Evolutionary conservation across 1,139 yeast genomes (phyloP).

Genomic region (Candida labiduridarum): DNA sequence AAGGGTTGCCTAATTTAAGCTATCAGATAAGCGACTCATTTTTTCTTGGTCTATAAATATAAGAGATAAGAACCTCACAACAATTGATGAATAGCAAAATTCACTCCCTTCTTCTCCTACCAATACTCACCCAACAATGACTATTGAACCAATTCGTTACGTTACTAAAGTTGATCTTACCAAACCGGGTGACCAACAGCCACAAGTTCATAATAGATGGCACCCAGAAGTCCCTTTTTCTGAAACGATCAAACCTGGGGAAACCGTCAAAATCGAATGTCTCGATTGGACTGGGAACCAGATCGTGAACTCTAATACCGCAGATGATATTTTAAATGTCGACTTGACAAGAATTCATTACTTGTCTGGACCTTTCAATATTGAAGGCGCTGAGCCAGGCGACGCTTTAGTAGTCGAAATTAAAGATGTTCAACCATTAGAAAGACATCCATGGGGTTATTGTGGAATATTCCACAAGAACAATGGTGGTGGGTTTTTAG

Average conservation of each 20-base stretch:
- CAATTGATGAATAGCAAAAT: background rate
- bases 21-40: background rate
- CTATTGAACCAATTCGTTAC: slow-evolving; percentile 15
- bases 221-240: slow-evolving; percentile 51
- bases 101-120: background rate
- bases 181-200: slow-evolving; percentile 47
- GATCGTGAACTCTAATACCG: slow-evolving; percentile 45
- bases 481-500: slow-evolving; percentile 55
- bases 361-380: slow-evolving; percentile 49
- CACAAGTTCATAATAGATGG: slow-evolving; percentile 53
- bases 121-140: background rate
- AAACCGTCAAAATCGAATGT: slow-evolving; percentile 49
- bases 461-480: slow-evolving; percentile 48
- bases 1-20: background rate
- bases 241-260: slow-evolving; percentile 40
- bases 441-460: slow-evolving; percentile 56
- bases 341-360: slow-evolving; percentile 50
- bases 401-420: slow-evolving; percentile 52
- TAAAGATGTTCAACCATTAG: slow-evolving; percentile 53
- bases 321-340: slow-evolving; percentile 47
- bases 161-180: slow-evolving; percentile 36
- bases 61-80: background rate
- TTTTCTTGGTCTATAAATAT: background rate
- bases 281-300: slow-evolving; percentile 58
- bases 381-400: slow-evolving; percentile 49